Base-by-base conservation (phyloP, 2,329 filamentous ascomycete genomes). In the Alternaria sp. region DNA sequence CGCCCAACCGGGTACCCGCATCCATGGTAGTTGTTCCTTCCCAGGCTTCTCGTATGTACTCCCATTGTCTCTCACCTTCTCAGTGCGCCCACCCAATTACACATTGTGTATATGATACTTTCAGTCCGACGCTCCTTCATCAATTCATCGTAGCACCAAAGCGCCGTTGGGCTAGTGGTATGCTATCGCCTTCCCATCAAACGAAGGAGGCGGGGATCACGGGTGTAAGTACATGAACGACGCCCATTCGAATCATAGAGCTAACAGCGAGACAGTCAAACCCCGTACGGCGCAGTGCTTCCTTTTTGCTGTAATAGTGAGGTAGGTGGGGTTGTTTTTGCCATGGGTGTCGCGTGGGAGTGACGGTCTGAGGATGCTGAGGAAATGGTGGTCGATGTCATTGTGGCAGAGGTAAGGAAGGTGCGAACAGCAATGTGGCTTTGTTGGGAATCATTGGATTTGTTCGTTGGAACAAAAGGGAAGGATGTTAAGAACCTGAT, bases 101-200 rank as follows among this genome's bases (percentile, higher is more conserved):
- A 43, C 5, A 30, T 18, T 11, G 16, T n/a, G 7, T 36, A 26
- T 18, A 39, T 34, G 9, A 20, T 41, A 11, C 43, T 51, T 44
- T 42, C 51, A 60, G 34, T n/a, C 26, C 20, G 1, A 5, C 9
- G 7, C 8, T 49, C 11, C 1, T 20, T 12, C 49, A 51, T 47
- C 43, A 44, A 57, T n/a, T 14, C 8, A 51, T 51, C 44, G 34
- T 52, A 51, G 30, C 46, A 57, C 38, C 43, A 62, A 41, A 67
- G 76, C 75, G 69, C 56, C 62, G 53, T 69, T 78, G 55, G 75
- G 66, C 66, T 72, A 78, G 77, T 78, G 76, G 77, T 77, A 79
- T 74, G 70, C 67, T 75, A 74, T 67, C 70, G 74, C 74, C 74
- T 78, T 78, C 77, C 76, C 77, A 79, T 59, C 26, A 41, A 42